Percentiles rank a stretch among this genome's conserved stretches.
These are phyloP conservation scores for Pythium myriotylum DNA, from an alignment of 352 stramenopile genomes.

Conservation along the genomic window DNA sequence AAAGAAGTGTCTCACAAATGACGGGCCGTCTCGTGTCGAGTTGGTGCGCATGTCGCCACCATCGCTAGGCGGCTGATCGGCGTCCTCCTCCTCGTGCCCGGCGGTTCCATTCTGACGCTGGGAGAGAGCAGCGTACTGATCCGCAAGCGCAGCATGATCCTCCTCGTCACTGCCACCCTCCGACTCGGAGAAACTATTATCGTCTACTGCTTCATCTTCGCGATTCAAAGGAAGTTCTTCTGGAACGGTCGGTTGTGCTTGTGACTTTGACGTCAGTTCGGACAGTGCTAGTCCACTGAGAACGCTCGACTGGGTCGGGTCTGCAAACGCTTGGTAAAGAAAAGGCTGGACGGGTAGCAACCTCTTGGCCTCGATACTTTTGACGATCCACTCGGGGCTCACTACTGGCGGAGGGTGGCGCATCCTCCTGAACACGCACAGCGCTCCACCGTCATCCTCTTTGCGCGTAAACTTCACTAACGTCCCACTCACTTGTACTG, in stretches of 20 bases:
- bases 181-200: slow-evolving; percentile 30
- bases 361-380: slow-evolving; percentile 76
- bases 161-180: slow-evolving; percentile 31
- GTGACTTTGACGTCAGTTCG: slow-evolving; percentile 5
- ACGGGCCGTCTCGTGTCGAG: slow-evolving; percentile 70
- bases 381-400: slow-evolving; percentile 91
- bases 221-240: background rate
- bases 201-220: slow-evolving; percentile 4
- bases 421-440: slow-evolving; percentile 43
- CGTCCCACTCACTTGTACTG: slow-evolving; percentile 68
- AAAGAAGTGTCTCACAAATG: slow-evolving; percentile 82
- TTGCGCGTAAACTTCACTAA: background rate
- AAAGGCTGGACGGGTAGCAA: slow-evolving; percentile 83
- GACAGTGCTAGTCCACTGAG: slow-evolving; percentile 29
- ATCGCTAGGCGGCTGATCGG: background rate
- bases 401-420: slow-evolving; percentile 74
- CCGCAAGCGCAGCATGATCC: slow-evolving; percentile 17
- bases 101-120: no score
- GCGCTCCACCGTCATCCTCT: background rate
- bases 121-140: slow-evolving; percentile 18
- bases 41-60: slow-evolving; percentile 34
- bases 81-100: no score
- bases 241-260: background rate
- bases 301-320: slow-evolving; percentile 65
- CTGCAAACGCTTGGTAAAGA: slow-evolving; percentile 80